Percentiles rank a stretch among this genome's conserved stretches.
Evolutionary conservation across 2,329 filamentous ascomycete species (phyloP).

Genomic region (Penicillium sp.): DNA sequence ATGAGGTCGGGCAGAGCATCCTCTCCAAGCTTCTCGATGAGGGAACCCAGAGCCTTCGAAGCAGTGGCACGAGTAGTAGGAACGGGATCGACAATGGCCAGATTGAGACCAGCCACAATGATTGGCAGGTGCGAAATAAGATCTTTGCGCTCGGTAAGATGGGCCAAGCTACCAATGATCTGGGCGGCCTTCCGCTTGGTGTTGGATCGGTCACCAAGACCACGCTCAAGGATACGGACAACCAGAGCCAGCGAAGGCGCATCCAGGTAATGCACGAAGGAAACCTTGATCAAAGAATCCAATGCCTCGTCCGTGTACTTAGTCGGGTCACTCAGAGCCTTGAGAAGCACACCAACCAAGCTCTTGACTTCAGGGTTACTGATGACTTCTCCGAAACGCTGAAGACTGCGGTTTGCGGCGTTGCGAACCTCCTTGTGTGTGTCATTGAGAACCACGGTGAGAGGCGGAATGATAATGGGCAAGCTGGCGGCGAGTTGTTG

Average conservation of each 20-base stretch:
- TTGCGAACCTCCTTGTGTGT: slow-evolving; percentile 95
- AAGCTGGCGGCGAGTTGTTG: slow-evolving; percentile 89
- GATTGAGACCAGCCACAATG: slow-evolving; percentile 82
- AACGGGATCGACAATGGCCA: slow-evolving; percentile 90
- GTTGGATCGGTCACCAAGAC: slow-evolving; percentile 82
- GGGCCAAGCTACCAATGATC: slow-evolving; percentile 95
- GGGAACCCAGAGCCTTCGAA: slow-evolving; percentile 89
- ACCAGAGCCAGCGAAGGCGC: slow-evolving; percentile 92
- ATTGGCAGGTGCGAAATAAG: slow-evolving; percentile 88
- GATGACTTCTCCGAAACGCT: slow-evolving; percentile 97
- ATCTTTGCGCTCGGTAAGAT: slow-evolving; percentile 95
- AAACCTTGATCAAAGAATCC: slow-evolving; percentile 94
- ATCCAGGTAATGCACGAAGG: slow-evolving; percentile 97
- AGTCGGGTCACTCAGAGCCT: slow-evolving; percentile 94
- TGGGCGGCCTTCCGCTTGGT: slow-evolving; percentile 96
- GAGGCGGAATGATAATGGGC: slow-evolving; percentile 92
- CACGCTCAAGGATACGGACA: slow-evolving; percentile 91
- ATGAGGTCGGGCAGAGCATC: slow-evolving; percentile 96
- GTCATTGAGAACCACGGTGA: slow-evolving; percentile 92
- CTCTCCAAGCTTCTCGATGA: slow-evolving; percentile 98
- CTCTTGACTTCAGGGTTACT: slow-evolving; percentile 96
- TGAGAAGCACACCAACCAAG: slow-evolving; percentile 85
- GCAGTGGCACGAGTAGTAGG: slow-evolving; percentile 94
- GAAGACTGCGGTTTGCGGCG: slow-evolving; percentile 91
- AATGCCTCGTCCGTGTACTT: slow-evolving; percentile 95